phyloP scores from a whole-genome alignment of 2,329 filamentous ascomycete species.

The Penicillium sp. region DNA sequence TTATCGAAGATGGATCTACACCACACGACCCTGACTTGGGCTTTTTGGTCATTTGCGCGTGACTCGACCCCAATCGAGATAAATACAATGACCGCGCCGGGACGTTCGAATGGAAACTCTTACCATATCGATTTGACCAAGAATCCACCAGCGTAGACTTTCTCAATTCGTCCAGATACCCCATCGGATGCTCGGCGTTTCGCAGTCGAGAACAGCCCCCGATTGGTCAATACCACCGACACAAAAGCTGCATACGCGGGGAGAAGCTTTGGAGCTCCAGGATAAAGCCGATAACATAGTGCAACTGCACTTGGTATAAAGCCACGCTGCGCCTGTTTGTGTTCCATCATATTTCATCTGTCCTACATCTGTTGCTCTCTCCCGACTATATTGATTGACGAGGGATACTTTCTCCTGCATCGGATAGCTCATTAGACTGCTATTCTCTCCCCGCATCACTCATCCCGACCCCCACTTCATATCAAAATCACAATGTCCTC shows the following conservation, averaged over 20 bases:
- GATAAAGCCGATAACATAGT: conserved; percentile 17
- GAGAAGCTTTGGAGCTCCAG: conserved; percentile 20
- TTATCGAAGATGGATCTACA: conserved; percentile 2
- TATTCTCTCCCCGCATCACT: conserved; percentile 3
- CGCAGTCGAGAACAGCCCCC: not conserved
- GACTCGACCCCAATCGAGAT: not conserved
- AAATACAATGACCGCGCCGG: not conserved
- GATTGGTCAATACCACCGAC: conserved; percentile 29
- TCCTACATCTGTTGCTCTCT: not conserved
- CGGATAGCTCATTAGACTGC: not conserved
- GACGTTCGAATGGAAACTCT: conserved; percentile 4
- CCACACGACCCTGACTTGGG: not conserved
- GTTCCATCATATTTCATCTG: not conserved
- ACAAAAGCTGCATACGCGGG: conserved; percentile 23
- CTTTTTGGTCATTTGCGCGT: not conserved
- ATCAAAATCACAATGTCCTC: conserved; percentile 33
- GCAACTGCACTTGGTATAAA: conserved; percentile 19
- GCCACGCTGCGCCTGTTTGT: conserved; percentile 10
- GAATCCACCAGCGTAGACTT: conserved; percentile 21
- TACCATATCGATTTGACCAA: conserved; percentile 11
- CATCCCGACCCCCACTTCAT: not conserved
- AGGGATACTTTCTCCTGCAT: not conserved
- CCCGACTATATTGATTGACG: not conserved
- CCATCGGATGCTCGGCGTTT: conserved; percentile 21
- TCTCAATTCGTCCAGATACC: conserved; percentile 20